These are phyloP conservation scores for Colletotrichum somersetense DNA, from an alignment of 2,329 filamentous ascomycete species.

Conservation along the genomic window DNA sequence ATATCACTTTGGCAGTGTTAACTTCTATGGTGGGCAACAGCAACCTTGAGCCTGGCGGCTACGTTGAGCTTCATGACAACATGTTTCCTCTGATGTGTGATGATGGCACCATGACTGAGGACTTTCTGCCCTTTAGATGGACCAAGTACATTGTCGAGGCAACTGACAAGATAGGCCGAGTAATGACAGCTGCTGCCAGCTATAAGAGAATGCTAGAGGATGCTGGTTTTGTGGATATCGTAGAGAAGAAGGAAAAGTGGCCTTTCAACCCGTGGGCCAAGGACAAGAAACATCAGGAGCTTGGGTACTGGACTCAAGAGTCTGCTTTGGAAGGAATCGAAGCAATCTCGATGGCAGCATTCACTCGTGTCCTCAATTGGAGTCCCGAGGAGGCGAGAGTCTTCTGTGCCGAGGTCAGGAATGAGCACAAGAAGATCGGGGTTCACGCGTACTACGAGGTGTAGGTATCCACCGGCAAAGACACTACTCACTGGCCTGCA, in stretches of 20 bases:
- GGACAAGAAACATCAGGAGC: constrained; percentile 62
- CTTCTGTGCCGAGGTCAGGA: constrained; percentile 51
- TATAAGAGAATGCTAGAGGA: constrained; percentile 57
- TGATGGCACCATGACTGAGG: constrained; percentile 49
- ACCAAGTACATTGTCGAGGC: constrained; percentile 51
- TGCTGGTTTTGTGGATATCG: constrained; percentile 60
- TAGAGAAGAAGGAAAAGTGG: constrained; percentile 60
- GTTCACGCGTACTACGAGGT: constrained; percentile 56
- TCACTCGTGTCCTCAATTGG: constrained; percentile 52
- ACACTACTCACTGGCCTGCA: accelerated
- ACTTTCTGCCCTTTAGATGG: constrained; percentile 47
- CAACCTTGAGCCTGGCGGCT: constrained; percentile 51
- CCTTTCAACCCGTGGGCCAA: constrained; percentile 66
- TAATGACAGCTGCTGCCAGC: constrained; percentile 11
- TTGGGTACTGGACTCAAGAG: constrained; percentile 50
- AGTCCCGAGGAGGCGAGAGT: constrained; percentile 49
- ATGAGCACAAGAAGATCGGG: constrained; percentile 48
- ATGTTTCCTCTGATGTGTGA: constrained; percentile 47
- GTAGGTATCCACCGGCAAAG: constrained; percentile 45
- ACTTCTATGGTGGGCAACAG: not conserved
- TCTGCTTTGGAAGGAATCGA: constrained; percentile 50
- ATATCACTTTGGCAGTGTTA: not conserved
- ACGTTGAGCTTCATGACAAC: constrained; percentile 50
- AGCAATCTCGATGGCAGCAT: constrained; percentile 50
- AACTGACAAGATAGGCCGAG: not conserved